Percentiles rank a stretch among this genome's conserved stretches.
These are phyloP conservation scores for Didymella arachidicola DNA, from an alignment of 2,329 filamentous ascomycete species.

Conservation along the genomic window DNA sequence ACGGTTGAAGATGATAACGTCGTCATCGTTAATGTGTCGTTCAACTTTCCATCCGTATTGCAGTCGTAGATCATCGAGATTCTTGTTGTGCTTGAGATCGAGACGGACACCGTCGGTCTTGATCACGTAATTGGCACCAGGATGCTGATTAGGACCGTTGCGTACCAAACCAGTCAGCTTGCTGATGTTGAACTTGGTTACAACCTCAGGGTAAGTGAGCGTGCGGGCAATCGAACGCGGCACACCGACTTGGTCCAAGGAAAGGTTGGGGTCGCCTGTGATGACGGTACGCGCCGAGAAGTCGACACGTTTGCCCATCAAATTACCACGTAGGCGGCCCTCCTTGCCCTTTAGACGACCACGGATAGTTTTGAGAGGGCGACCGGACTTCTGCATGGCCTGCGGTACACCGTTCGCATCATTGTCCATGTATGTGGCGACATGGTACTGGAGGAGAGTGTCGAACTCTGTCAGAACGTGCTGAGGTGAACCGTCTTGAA, in stretches of 20 bases:
- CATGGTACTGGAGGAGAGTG: conserved; percentile 91
- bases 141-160: conserved; percentile 93
- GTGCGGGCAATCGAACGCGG: conserved; percentile 91
- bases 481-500: conserved; percentile 87
- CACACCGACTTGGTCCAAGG: conserved; percentile 95
- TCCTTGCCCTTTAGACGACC: conserved; percentile 99
- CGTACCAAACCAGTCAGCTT: conserved; percentile 88
- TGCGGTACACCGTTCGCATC: conserved; percentile 96
- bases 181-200: conserved; percentile 97
- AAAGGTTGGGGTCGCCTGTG: conserved; percentile 96
- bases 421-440: conserved; percentile 99
- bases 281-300: conserved; percentile 99
- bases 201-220: conserved; percentile 94
- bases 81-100: conserved; percentile 91
- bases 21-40: conserved; percentile 92
- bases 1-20: conserved; percentile 99
- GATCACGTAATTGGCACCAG: conserved; percentile 95
- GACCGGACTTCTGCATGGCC: conserved; percentile 94
- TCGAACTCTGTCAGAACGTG: conserved; percentile 94
- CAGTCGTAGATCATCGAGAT: conserved; percentile 82
- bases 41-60: conserved; percentile 99
- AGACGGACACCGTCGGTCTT: conserved; percentile 92
- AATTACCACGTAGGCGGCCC: conserved; percentile 93
- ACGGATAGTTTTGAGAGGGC: conserved; percentile 95
- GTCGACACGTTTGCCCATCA: conserved; percentile 97